These are phyloP conservation scores for Pseudozyma tsukubaensis DNA, from an alignment of 1,284 basidiomycete genomes.

Conservation along the genomic window DNA sequence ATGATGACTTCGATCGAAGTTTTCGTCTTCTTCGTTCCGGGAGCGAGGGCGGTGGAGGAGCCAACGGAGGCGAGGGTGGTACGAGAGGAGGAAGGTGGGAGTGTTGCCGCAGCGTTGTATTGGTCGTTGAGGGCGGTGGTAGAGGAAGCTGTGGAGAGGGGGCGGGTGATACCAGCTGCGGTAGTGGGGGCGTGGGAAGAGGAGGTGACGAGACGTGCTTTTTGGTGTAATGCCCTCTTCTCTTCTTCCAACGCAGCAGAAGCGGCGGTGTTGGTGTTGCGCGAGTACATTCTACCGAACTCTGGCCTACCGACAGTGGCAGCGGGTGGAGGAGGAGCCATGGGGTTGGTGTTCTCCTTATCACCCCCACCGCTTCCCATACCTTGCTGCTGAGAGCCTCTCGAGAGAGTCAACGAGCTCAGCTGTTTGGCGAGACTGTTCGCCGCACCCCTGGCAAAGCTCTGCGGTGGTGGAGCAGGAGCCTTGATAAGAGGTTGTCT, in stretches of 20 bases:
- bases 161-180: constrained; percentile 5
- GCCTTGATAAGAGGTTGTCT: constrained; percentile 63
- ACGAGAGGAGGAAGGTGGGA: constrained; percentile 24
- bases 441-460: constrained; percentile 24
- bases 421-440: constrained; percentile 47
- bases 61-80: constrained; percentile 35
- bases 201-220: constrained; percentile 46
- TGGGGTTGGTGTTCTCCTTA: constrained; percentile 60
- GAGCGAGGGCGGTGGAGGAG: constrained; percentile 27
- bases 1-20: constrained; percentile 69
- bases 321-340: constrained; percentile 36
- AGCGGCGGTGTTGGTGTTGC: constrained; percentile 22
- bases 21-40: constrained; percentile 27
- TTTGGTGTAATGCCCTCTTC: constrained; percentile 42
- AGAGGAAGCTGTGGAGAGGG: constrained; percentile 20
- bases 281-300: constrained; percentile 37
- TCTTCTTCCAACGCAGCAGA: constrained; percentile 8
- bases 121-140: constrained; percentile 10
- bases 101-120: not conserved
- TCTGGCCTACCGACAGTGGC: constrained; percentile 17
- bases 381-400: not conserved
- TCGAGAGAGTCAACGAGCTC: constrained; percentile 24
- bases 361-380: constrained; percentile 20
- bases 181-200: not conserved
- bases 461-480: constrained; percentile 30